phyloP scores from a whole-genome alignment of 2,329 filamentous ascomycete genomes.

The Alternaria postmessia region DNA sequence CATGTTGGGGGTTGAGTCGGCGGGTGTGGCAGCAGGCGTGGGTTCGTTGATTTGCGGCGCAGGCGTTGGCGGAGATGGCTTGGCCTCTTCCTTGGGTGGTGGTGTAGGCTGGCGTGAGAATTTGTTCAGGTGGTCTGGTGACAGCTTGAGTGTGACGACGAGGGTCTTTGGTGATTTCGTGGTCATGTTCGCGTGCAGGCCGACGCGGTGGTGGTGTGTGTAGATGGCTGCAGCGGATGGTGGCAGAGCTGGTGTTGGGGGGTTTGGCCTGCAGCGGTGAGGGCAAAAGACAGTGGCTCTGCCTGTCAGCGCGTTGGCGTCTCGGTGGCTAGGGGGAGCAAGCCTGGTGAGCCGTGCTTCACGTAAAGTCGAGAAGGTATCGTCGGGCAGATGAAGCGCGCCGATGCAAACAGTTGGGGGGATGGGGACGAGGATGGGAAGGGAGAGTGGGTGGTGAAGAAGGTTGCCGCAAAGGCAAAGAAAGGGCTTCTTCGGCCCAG shows the following conservation, averaged over 20 bases:
- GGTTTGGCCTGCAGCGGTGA: slow-evolving; percentile 13
- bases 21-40: slow-evolving; percentile 50
- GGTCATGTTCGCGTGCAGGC: slow-evolving; percentile 42
- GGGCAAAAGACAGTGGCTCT: slow-evolving; percentile 16
- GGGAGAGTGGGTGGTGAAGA: slow-evolving; percentile 12
- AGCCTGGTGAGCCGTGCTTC: slow-evolving; percentile 7
- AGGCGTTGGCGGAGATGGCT: slow-evolving; percentile 52
- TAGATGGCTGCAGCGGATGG: slow-evolving; percentile 25
- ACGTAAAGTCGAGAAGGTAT: slow-evolving; percentile 9
- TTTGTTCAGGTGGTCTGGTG: slow-evolving; percentile 38
- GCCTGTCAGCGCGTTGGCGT: slow-evolving; percentile 19
- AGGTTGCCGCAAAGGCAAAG: slow-evolving; percentile 16
- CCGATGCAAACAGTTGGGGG: slow-evolving; percentile 4
- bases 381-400: slow-evolving; percentile 12
- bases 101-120: slow-evolving; percentile 39
- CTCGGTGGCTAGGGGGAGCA: slow-evolving; percentile 6
- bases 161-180: slow-evolving; percentile 44
- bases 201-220: slow-evolving; percentile 32
- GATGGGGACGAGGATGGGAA: slow-evolving; percentile 7
- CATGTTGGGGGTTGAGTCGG: slow-evolving; percentile 51
- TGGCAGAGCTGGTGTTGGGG: slow-evolving; percentile 18
- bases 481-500: slow-evolving; percentile 19
- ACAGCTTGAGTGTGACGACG: slow-evolving; percentile 45
- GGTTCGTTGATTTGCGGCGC: slow-evolving; percentile 46
- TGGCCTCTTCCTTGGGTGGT: slow-evolving; percentile 40